Percentiles rank a stretch among this genome's conserved stretches.
These are phyloP conservation scores for Trametes coccinea DNA, from an alignment of 768 basidiomycete genomes.

Conservation along the genomic window DNA sequence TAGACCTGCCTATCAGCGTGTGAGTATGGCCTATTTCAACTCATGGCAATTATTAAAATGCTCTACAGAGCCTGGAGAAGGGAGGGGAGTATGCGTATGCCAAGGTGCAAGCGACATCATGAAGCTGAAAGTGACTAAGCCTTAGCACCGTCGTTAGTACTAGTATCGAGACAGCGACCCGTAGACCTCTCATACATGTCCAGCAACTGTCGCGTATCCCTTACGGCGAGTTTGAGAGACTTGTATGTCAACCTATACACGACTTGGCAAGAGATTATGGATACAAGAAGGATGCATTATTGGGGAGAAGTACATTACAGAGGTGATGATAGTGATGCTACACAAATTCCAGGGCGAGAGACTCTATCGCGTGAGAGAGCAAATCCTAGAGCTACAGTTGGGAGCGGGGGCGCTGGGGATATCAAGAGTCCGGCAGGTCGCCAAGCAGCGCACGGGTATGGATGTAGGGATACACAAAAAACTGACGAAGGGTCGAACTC, in stretches of 20 bases:
- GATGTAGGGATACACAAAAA: constrained; percentile 16
- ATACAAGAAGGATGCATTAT: constrained; percentile 3
- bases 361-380: constrained; percentile 2
- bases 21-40: constrained; percentile 3
- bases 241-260: no score
- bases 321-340: constrained; percentile 10
- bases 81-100: constrained; percentile 37
- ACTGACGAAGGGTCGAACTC: not conserved
- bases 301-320: not conserved
- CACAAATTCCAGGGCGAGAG: constrained; percentile 1
- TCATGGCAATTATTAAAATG: not conserved
- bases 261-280: not conserved
- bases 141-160: no score
- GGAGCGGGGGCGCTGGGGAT: not conserved
- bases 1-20: constrained; percentile 23
- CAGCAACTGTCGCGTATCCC: no score
- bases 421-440: constrained; percentile 1
- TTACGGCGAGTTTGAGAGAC: no score
- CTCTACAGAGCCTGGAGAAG: constrained; percentile 27
- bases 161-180: no score
- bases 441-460: constrained; percentile 9
- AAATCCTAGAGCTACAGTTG: constrained; percentile 23
- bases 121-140: not conserved
- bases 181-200: no score
- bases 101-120: not conserved